phyloP scores from a whole-genome alignment of 2,329 filamentous ascomycete genomes.

The Helminthosporium solani region DNA sequence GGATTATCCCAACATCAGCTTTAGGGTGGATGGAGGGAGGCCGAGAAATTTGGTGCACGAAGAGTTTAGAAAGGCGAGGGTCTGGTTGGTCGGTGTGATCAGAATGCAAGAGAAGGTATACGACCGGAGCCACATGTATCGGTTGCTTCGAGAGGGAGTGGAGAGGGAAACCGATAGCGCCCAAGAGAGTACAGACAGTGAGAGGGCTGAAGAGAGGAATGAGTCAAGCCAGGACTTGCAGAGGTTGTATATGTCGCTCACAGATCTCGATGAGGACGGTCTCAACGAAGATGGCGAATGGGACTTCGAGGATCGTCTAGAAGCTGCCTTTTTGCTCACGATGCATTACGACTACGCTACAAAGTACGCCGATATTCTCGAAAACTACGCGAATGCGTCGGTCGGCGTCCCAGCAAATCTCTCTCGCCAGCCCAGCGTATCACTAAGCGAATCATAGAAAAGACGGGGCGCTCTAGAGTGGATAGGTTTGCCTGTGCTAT shows the following conservation, averaged over 20 bases:
- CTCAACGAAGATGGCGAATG: constrained; percentile 1
- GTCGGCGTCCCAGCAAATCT: not conserved
- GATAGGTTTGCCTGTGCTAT: constrained; percentile 26
- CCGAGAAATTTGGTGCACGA: not conserved
- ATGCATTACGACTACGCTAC: constrained; percentile 16
- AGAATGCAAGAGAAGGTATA: constrained; percentile 5
- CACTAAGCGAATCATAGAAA: constrained; percentile 4
- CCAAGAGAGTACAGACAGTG: not conserved
- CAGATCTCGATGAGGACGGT: constrained; percentile 3
- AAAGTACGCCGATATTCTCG: constrained; percentile 4
- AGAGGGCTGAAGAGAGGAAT: not conserved
- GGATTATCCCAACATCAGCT: not conserved
- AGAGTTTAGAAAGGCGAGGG: constrained; percentile 3
- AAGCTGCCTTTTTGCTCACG: constrained; percentile 11
- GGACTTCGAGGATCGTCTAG: constrained; percentile 9
- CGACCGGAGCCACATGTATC: constrained; percentile 6
- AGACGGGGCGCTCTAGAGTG: constrained; percentile 3
- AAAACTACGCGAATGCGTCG: not conserved
- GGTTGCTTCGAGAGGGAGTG: constrained; percentile 14
- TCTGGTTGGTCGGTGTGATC: constrained; percentile 15
- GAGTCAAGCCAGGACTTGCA: constrained; percentile 11
- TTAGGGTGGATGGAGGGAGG: not conserved
- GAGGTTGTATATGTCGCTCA: constrained; percentile 21
- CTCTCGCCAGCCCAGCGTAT: constrained; percentile 1
- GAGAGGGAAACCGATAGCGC: constrained; percentile 12